Conservation (phyloP, 1,139 yeast species). For the Spathaspora sp. region DNA sequence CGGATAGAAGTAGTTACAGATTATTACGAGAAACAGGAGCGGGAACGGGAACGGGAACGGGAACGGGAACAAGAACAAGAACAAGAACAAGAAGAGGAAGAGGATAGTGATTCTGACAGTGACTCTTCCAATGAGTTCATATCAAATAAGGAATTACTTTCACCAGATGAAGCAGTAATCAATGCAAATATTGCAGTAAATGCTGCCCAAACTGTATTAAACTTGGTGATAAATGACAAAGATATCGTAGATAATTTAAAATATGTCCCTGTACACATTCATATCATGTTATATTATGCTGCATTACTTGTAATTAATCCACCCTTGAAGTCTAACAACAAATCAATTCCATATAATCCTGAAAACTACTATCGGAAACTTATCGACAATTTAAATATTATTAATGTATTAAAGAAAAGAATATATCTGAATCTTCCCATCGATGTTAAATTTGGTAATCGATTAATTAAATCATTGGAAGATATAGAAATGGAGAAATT, state of each 20-base stretch:
- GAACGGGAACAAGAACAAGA: too few species aligned
- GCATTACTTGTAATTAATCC: constrained; percentile 57
- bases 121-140: constrained; percentile 33
- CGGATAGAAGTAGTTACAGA: constrained; percentile 2
- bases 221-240: constrained; percentile 56
- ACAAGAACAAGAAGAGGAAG: too few species aligned
- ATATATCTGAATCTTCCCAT: constrained; percentile 50
- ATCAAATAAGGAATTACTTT: constrained; percentile 36
- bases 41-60: too few species aligned
- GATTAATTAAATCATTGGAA: constrained; percentile 46
- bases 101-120: constrained; percentile 19
- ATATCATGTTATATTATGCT: constrained; percentile 69
- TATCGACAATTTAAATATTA: constrained; percentile 29
- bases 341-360: constrained; percentile 16
- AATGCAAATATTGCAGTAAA: constrained; percentile 53
- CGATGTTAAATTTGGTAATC: constrained; percentile 52
- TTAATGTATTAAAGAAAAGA: constrained; percentile 41
- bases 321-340: constrained; percentile 29
- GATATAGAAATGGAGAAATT: constrained; percentile 42
- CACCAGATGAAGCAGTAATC: constrained; percentile 34
- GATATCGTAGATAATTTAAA: constrained; percentile 58
- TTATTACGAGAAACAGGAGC: too few species aligned
- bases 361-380: constrained; percentile 22
- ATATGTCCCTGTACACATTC: constrained; percentile 71
- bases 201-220: constrained; percentile 65